Base-by-base conservation (phyloP, 2,329 filamentous ascomycete genomes). In the Septoria linicola region DNA sequence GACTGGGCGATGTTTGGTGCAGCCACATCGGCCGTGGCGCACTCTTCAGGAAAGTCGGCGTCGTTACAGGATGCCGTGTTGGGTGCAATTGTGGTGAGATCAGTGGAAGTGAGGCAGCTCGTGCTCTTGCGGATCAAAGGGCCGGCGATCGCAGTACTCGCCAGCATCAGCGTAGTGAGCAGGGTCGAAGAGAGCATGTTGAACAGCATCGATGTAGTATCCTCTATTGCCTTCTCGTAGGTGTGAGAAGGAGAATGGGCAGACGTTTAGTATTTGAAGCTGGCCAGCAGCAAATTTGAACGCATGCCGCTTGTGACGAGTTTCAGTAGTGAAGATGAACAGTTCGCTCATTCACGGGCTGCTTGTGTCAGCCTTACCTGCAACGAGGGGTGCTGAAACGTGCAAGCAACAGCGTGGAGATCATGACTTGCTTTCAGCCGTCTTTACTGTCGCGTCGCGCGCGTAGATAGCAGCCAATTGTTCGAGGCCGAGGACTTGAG, bases 1-100 rank as follows among this genome's bases (percentile, higher is more conserved):
- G 80, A 77, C 5, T 70, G 59, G 62, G 73, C 71, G 54, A 92
- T 75, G 57, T 71, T 74, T 1, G 76, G 73, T 0, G 80, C 84
- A 2, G 84, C 85, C 60, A 81, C 73, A 6, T 68, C 68, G n/a
- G 85, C 82, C 2, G 82, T 87, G 41, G 77, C 76, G 71, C 88
- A 92, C 61, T 89, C 83, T 13, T 69, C 72, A 11, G 75, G 65
- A 35, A 70, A 73, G 1, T 68, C 51, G 2, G 74, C 68, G 32
- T 68, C 67, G 40, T 69, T 68, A 72, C 86, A 89, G 8, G 71
- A 66, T 14, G 67, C 65, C 1, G 84, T 81, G 2, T 60, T 66
- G 2, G 85, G 82, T n/a, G 80, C 78, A 65, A 88, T 82, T 43
- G 68, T 49, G 54, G 67, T 65, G 62, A 87, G 70, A 57, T 76